These are phyloP conservation scores for Plasmodium chabaudi DNA, from an alignment of 169 alveolate species.

Conservation along the genomic window DNA sequence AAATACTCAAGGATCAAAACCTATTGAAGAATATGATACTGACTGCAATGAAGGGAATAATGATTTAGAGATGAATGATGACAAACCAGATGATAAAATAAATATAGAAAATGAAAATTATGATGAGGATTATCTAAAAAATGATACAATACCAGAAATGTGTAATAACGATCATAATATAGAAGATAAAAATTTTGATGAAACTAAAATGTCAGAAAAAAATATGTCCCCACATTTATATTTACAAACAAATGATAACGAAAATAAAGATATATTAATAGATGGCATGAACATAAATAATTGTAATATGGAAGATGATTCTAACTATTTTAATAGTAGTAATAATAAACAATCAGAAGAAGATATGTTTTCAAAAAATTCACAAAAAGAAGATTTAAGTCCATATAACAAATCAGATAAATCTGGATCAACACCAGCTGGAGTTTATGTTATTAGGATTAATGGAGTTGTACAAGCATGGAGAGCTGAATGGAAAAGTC, in stretches of 20 bases:
- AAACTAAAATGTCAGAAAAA: too few species aligned
- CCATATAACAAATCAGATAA: constrained; percentile 32
- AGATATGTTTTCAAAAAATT: too few species aligned
- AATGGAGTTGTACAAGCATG: constrained; percentile 76
- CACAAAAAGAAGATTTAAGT: constrained; percentile 34
- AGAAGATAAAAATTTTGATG: background rate
- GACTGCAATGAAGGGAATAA: background rate
- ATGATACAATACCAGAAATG: background rate
- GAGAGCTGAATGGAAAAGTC: constrained; percentile 77
- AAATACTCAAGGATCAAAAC: too few species aligned
- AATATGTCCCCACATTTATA: background rate
- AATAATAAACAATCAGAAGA: background rate
- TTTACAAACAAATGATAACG: background rate
- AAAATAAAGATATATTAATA: background rate
- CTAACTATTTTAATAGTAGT: background rate
- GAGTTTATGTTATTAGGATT: constrained; percentile 63
- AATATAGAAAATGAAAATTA: background rate
- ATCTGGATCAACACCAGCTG: constrained; percentile 48
- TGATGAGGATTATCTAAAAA: background rate
- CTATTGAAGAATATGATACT: too few species aligned
- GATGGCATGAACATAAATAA: background rate
- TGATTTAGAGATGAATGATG: background rate
- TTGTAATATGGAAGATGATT: background rate
- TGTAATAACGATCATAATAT: background rate
- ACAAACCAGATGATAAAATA: background rate